These are phyloP conservation scores for Pecoramyces ruminantium DNA, from an alignment of 192 early-diverging fungal species.

Conservation along the genomic window DNA sequence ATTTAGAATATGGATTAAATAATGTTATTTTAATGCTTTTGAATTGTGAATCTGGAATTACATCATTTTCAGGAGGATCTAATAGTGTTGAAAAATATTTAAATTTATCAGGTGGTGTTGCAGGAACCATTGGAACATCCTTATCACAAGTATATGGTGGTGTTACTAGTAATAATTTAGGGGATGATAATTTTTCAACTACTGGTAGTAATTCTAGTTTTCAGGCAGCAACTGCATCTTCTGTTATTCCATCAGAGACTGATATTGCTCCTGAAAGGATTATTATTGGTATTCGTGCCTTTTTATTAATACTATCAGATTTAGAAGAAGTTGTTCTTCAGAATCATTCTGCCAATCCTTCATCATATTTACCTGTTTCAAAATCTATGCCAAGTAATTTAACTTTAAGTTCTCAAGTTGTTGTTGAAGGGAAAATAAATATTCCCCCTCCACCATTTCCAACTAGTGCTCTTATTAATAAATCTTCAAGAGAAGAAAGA, in stretches of 20 bases:
- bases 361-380: slow-evolving; percentile 7
- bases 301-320: slow-evolving; percentile 54
- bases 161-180: background rate
- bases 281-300: slow-evolving; percentile 54
- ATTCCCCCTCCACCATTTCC: slow-evolving; percentile 24
- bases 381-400: background rate
- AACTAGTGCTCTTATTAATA: background rate
- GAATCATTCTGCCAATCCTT: slow-evolving; percentile 4
- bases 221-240: slow-evolving; percentile 12
- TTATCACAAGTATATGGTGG: background rate
- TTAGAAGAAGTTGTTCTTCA: slow-evolving; percentile 27
- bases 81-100: background rate
- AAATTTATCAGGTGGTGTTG: background rate
- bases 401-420: slow-evolving; percentile 6
- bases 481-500: background rate
- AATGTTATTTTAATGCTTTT: slow-evolving; percentile 46
- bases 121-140: background rate
- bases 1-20: slow-evolving; percentile 50
- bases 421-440: slow-evolving; percentile 33
- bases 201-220: slow-evolving; percentile 6
- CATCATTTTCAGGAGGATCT: background rate
- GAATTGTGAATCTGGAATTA: slow-evolving; percentile 23
- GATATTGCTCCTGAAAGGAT: slow-evolving; percentile 43
- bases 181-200: background rate
- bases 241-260: slow-evolving; percentile 20